Evolutionary conservation across 2,329 filamentous ascomycete genomes (phyloP).

Genomic region (Fusarium hainanense): DNA sequence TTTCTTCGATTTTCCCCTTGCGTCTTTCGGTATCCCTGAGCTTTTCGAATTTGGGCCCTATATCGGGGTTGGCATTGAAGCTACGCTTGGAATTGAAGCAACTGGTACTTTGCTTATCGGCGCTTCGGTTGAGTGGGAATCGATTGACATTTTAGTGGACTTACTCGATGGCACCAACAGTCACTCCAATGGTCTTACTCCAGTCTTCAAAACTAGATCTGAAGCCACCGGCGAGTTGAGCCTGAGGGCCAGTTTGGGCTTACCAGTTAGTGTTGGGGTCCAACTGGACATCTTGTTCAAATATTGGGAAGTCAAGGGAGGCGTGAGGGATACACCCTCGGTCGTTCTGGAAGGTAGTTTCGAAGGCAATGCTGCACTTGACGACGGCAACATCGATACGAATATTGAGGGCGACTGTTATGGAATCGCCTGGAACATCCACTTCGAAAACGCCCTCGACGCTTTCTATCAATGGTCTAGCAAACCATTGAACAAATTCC

Average conservation of each 20-base stretch:
- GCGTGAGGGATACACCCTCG: not conserved
- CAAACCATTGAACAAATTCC: not conserved
- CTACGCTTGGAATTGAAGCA: not conserved
- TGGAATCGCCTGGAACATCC: conserved; percentile 13
- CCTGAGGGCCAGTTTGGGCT: not conserved
- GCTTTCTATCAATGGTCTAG: not conserved
- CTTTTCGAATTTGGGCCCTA: not conserved
- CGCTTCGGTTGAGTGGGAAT: conserved; percentile 8
- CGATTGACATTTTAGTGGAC: not conserved
- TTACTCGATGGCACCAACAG: not conserved
- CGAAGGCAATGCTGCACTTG: not conserved
- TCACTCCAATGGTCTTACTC: not conserved
- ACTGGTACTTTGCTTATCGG: conserved; percentile 8
- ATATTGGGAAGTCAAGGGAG: not conserved
- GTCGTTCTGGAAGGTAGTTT: conserved; percentile 9
- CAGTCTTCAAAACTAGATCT: not conserved
- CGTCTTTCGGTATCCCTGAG: not conserved
- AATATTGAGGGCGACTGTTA: conserved; percentile 7
- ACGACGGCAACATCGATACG: not conserved
- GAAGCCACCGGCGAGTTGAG: conserved; percentile 3
- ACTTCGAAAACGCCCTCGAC: conserved; percentile 7
- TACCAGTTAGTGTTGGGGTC: not conserved
- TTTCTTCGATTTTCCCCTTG: not conserved
- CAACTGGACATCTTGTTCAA: not conserved
- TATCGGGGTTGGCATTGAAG: not conserved